Percentiles rank a stretch among this genome's conserved stretches.
phyloP scores from a whole-genome alignment of 2,329 filamentous ascomycete genomes.

The Neoscytalidium dimidiatum region DNA sequence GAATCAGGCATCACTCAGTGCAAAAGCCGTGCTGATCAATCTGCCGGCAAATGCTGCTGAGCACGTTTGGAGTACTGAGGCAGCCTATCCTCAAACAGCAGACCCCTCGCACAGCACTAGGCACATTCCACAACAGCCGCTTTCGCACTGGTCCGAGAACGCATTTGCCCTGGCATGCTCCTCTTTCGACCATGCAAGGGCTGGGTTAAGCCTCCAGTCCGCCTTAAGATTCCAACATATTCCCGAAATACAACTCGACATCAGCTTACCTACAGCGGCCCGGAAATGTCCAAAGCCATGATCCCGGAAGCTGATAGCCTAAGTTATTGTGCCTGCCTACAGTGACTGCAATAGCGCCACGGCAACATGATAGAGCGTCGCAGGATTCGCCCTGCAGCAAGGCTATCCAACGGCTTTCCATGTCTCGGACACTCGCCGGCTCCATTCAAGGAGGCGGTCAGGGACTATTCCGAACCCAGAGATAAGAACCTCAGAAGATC shows the following conservation, averaged over 20 bases:
- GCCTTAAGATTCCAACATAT: slow-evolving; percentile 6
- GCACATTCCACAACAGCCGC: not conserved
- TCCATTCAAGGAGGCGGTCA: not conserved
- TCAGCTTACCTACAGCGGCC: slow-evolving; percentile 15
- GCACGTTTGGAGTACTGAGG: not conserved
- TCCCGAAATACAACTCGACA: slow-evolving; percentile 6
- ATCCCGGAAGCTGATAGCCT: slow-evolving; percentile 14
- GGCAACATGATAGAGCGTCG: not conserved
- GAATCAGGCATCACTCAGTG: not conserved
- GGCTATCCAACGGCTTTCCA: slow-evolving; percentile 2
- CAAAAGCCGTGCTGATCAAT: not conserved
- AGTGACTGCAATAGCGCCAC: not conserved
- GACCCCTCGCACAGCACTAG: not conserved
- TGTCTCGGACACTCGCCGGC: slow-evolving; percentile 11
- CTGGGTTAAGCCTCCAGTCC: not conserved
- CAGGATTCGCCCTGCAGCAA: slow-evolving; percentile 8
- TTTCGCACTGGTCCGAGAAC: not conserved
- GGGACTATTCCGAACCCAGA: not conserved
- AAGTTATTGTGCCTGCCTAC: slow-evolving; percentile 3
- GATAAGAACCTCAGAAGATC: slow-evolving; percentile 11
- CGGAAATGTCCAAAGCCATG: slow-evolving; percentile 1
- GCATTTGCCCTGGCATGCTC: not conserved
- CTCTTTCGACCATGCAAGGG: not conserved
- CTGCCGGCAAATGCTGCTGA: slow-evolving; percentile 3
- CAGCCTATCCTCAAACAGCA: not conserved